Evolutionary conservation across 2,329 filamentous ascomycete genomes (phyloP), one percentile per base, ranked within the genome.

Genomic region (Drechslerella dactyloides): DNA sequence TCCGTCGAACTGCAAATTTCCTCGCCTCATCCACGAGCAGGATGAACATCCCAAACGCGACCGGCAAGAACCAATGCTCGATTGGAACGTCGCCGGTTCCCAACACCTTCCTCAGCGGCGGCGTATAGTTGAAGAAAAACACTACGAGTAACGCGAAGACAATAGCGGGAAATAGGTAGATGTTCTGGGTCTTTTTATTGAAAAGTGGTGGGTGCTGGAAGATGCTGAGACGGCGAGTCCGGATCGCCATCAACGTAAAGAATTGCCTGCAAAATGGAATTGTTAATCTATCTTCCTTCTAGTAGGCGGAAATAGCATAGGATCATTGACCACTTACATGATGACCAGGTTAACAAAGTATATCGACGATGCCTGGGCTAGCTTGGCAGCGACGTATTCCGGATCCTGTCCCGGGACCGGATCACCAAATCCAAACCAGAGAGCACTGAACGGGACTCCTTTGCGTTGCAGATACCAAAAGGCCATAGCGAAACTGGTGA

Each of bases 321-420:
- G 19, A 46, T 53, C 50, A 52, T 27, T 46, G 76, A 81, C 76
- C 79, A 83, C 83, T 85, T 85, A 55, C 89, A 93, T 91, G 54
- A 93, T 87, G 1, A 93, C 90, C 21, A 93, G 81, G 69, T 88
- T 93, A 75, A 92, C 85, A 76, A 93, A 93, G 79, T 93, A 93
- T 69, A 93, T 87, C 15, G 87, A 89, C 40, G 85, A 88, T 0
- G 88, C 89, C 70, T 85, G 83, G 73, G 87, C 88, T 23, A 89
- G 80, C 73, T 85, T 83, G 27, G 81, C 78, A 0, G 80, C 80
- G 76, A 87, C 85, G 63, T 83, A 84, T 51, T 85, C 85, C 1
- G 83, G 79, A 57, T 85, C 83, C 10, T 77, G 77, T 78, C 78
- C 81, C 56, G 63, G 82, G 55, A 77, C 74, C 2, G 84, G 75